Percentiles rank a stretch among this genome's conserved stretches.
phyloP scores from a whole-genome alignment of 2,329 filamentous ascomycete genomes.

The Coniochaeta sp. region DNA sequence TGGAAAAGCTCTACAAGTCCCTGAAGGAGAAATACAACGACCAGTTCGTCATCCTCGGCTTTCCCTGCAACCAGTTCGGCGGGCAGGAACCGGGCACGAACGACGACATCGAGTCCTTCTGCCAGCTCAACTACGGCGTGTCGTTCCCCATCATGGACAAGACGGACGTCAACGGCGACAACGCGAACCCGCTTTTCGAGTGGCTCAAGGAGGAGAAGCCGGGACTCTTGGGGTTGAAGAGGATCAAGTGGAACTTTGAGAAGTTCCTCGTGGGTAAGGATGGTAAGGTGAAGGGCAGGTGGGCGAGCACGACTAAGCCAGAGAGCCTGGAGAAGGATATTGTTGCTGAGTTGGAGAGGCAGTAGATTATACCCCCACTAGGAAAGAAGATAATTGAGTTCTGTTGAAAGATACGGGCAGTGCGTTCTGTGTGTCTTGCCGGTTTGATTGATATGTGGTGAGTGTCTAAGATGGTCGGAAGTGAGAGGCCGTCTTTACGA shows the following conservation, averaged over 20 bases:
- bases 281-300: conserved; percentile 77
- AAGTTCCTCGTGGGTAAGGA: conserved; percentile 90
- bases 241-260: conserved; percentile 99
- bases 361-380: too few species aligned
- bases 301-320: conserved; percentile 84
- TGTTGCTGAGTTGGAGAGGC: conserved; percentile 62
- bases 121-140: conserved; percentile 91
- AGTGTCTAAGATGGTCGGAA: too few species aligned
- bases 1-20: conserved; percentile 83
- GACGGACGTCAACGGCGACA: conserved; percentile 85
- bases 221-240: conserved; percentile 79
- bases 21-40: conserved; percentile 62
- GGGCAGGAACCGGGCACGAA: conserved; percentile 79
- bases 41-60: conserved; percentile 83
- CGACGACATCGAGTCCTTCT: conserved; percentile 77
- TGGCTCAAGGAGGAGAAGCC: conserved; percentile 71
- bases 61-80: conserved; percentile 98
- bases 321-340: conserved; percentile 71
- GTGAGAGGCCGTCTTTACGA: too few species aligned
- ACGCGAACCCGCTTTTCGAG: conserved; percentile 70
- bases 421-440: too few species aligned
- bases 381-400: too few species aligned
- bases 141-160: conserved; percentile 88
- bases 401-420: too few species aligned
- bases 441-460: too few species aligned